Percentiles rank a stretch among this genome's conserved stretches.
Conservation (phyloP, 495 filamentous ascomycete species). For the Bathelium albidoporum region DNA sequence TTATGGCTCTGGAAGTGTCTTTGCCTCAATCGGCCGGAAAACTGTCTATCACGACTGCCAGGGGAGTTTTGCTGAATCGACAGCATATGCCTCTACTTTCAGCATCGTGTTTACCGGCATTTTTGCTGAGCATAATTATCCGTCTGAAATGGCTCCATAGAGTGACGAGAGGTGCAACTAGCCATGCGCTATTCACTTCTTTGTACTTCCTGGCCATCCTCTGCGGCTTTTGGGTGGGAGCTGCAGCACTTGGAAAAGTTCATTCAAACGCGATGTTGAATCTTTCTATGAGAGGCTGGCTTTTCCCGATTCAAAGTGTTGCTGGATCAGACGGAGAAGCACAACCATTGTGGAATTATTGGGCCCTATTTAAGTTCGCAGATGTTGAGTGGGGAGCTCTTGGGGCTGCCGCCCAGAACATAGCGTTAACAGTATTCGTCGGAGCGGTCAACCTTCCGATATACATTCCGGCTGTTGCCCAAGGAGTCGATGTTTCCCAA, state of each 20-base stretch:
- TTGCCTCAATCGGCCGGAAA: neutral
- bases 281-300: neutral
- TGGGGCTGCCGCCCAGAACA: constrained; percentile 4
- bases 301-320: neutral
- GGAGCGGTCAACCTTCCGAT: constrained; percentile 8
- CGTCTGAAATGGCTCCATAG: neutral
- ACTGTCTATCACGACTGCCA: neutral
- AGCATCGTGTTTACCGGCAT: neutral
- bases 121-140: neutral
- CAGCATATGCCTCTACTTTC: neutral
- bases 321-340: neutral
- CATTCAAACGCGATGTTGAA: neutral
- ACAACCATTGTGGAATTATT: constrained; percentile 6
- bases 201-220: neutral
- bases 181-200: neutral
- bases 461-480: constrained; percentile 9
- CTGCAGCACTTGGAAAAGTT: neutral
- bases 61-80: neutral
- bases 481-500: neutral
- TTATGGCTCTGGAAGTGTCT: neutral
- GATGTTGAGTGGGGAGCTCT: constrained; percentile 5
- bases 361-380: constrained; percentile 7
- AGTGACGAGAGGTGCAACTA: neutral
- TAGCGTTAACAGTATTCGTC: constrained; percentile 6
- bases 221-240: neutral